Base-by-base conservation (phyloP, 192 early-diverging fungal species). In the Backusella sp. region DNA sequence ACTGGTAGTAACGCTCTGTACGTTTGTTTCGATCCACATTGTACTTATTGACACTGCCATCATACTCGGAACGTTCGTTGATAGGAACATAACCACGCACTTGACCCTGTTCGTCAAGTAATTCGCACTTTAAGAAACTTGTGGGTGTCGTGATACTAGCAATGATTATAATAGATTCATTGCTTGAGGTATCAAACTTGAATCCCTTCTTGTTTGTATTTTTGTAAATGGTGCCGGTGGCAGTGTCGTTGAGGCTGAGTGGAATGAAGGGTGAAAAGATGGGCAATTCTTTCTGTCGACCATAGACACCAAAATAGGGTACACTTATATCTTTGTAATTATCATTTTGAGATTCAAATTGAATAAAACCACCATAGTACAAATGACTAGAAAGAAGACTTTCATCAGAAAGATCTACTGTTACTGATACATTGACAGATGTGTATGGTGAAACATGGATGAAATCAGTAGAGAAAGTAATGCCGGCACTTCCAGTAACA, bases 221-320 rank as follows among this genome's bases (percentile, higher is more conserved):
- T 19, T 6, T 19, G 3, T 49, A 71, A 11, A 21, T 32, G 0
- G 26, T 49, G 1, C 28, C 39, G 17, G 39, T 49, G 0, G 28
- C 14, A 49, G 35, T 71, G 17, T 49, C 26, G 35, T 35, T 30
- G 41, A 77, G 46, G 9, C 35, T 14, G 1, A 28, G 23, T 26
- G 26, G 23, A 74, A 46, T n/a, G 26, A 19, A 1, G 0, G 26
- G 44, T 65, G 3, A 36, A 59, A 84, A 77, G n/a, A 87, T 84
- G 72, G 84, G 86, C 8, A 87, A 76, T n/a, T 86, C 76, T 52
- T 73, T 39, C 49, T 85, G 79, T 32, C 77, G 77, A 14, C 82
- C 86, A 34, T 81, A 79, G 1, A 87, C 46, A 76, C 86, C 86
- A 74, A 81, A 79, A 80, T 87, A 87, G 34, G 86, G 86, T 23